Conservation (phyloP, 345 rosid genomes). For the Cardamine chenopodiifolia region DNA sequence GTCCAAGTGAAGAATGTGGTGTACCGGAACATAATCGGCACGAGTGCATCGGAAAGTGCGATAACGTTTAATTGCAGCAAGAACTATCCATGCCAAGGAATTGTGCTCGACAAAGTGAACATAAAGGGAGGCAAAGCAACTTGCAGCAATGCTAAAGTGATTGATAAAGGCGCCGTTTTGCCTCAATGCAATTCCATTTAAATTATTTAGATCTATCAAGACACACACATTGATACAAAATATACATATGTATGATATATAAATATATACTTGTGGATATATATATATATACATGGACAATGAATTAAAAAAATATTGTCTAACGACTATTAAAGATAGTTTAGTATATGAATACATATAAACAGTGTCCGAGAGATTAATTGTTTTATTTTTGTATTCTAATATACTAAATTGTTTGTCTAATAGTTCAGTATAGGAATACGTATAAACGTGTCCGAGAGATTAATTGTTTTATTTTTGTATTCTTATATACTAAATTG, state of each 20-base stretch:
- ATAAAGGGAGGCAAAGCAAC: slow-evolving; percentile 48
- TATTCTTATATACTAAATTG: slow-evolving; percentile 7
- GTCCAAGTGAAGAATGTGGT: slow-evolving; percentile 68
- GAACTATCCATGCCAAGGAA: slow-evolving; percentile 62
- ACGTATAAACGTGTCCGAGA: background rate
- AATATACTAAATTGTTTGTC: slow-evolving; percentile 3
- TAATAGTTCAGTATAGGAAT: slow-evolving; percentile 9
- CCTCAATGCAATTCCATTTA: slow-evolving; percentile 52
- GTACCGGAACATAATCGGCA: slow-evolving; percentile 72
- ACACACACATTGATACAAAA: slow-evolving; percentile 1
- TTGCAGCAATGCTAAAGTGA: slow-evolving; percentile 58
- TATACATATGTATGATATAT: background rate
- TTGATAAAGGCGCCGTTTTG: slow-evolving; percentile 50
- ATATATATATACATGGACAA: slow-evolving; percentile 25
- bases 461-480: slow-evolving; percentile 12
- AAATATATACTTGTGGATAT: slow-evolving; percentile 14
- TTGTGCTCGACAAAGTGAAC: slow-evolving; percentile 55
- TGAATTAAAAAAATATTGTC: background rate
- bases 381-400: slow-evolving; percentile 10
- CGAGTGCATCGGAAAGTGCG: slow-evolving; percentile 67
- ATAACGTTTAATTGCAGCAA: slow-evolving; percentile 70
- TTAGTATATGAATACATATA: slow-evolving; percentile 17
- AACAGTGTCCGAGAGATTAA: background rate
- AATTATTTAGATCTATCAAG: background rate
- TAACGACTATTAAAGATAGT: background rate